Conservation (phyloP, 108 stramenopile genomes). For the Nannochloropsis gaditana region DNA sequence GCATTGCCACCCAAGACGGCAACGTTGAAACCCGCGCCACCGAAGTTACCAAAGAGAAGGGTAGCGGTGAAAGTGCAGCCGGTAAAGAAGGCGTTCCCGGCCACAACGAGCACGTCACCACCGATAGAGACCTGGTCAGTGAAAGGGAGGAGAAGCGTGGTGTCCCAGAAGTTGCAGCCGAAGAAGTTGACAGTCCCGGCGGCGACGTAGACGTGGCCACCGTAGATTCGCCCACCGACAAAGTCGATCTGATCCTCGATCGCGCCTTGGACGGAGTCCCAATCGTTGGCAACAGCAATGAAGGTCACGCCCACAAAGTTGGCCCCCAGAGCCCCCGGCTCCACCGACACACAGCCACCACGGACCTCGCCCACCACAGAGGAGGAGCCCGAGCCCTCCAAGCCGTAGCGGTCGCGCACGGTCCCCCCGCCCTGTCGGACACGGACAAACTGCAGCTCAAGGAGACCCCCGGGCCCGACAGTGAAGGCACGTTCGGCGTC, state of each 20-base stretch:
- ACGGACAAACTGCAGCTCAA: conserved; percentile 8
- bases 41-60: background rate
- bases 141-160: conserved; percentile 4
- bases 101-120: background rate
- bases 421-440: background rate
- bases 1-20: background rate
- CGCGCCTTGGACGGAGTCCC: background rate
- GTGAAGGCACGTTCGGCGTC: background rate
- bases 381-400: background rate
- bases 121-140: conserved; percentile 6
- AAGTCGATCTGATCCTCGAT: background rate
- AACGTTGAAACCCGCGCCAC: background rate
- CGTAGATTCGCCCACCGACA: background rate
- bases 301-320: conserved; percentile 18
- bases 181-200: conserved; percentile 6
- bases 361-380: background rate
- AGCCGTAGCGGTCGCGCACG: background rate
- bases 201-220: background rate
- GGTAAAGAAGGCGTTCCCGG: background rate
- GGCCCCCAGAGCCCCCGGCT: background rate
- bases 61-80: conserved; percentile 10
- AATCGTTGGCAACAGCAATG: background rate
- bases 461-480: background rate
- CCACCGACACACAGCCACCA: background rate
- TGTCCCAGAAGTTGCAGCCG: conserved; percentile 15